phyloP scores from a whole-genome alignment of 768 basidiomycete genomes.

The Boletus sp. region DNA sequence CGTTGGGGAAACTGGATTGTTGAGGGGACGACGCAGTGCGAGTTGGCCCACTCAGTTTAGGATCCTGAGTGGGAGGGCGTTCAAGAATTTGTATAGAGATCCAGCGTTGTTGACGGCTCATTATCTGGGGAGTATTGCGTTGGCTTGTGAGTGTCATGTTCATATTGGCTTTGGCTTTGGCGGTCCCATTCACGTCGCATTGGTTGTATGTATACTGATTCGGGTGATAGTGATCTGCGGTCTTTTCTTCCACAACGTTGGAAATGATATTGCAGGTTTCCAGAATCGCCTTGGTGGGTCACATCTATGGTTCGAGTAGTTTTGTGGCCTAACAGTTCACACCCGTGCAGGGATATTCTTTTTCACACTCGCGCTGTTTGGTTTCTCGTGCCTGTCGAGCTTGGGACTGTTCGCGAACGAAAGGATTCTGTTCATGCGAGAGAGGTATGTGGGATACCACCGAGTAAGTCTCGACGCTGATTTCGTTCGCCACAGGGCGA shows the following conservation, averaged over 20 bases:
- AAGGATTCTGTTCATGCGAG: constrained; percentile 96
- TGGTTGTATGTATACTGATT: neutral
- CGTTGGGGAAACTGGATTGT: constrained; percentile 58
- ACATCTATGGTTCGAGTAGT: neutral
- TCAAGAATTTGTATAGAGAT: constrained; percentile 97
- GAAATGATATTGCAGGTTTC: constrained; percentile 94
- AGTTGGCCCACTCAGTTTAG: constrained; percentile 88
- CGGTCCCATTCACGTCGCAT: neutral
- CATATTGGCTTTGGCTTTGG: neutral
- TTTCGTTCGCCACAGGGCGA: constrained; percentile 54
- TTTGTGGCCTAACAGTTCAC: neutral
- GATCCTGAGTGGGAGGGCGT: constrained; percentile 92
- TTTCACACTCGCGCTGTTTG: constrained; percentile 94
- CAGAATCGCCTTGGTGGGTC: constrained; percentile 84
- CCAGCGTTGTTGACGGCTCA: constrained; percentile 89
- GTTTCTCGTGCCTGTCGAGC: constrained; percentile 94
- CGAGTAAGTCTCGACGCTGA: neutral
- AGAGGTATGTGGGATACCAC: constrained; percentile 54
- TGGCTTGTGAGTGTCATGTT: constrained; percentile 64
- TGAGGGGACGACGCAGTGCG: constrained; percentile 76
- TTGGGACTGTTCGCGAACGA: constrained; percentile 93
- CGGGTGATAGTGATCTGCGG: constrained; percentile 72
- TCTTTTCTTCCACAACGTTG: constrained; percentile 87
- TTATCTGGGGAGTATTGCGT: constrained; percentile 76
- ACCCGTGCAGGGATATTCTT: constrained; percentile 76